Conservation (phyloP, 306 rosid species). For the Prosopis cineraria region DNA sequence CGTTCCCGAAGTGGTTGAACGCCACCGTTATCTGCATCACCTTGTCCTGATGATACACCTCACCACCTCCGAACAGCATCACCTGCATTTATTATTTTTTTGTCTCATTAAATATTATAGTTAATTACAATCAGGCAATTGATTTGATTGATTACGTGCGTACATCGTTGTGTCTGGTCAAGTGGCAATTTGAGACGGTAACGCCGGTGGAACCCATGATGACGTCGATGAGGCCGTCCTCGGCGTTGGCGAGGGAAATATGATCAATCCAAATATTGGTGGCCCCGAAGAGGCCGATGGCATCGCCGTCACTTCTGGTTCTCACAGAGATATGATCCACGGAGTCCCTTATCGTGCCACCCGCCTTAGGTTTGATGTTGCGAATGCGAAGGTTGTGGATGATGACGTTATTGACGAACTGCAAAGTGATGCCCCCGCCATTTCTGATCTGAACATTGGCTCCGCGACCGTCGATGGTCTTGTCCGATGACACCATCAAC, state of each 20-base stretch:
- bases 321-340: slow-evolving; percentile 41
- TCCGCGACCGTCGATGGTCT: slow-evolving; percentile 76
- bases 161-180: slow-evolving; percentile 66
- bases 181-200: slow-evolving; percentile 65
- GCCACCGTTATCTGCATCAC: slow-evolving; percentile 68
- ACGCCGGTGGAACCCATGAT: slow-evolving; percentile 60
- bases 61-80: slow-evolving; percentile 66
- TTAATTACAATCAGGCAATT: neutral
- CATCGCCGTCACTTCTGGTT: slow-evolving; percentile 60
- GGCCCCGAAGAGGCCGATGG: slow-evolving; percentile 50
- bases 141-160: neutral
- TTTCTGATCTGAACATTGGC: slow-evolving; percentile 49
- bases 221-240: slow-evolving; percentile 61
- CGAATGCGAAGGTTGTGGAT: slow-evolving; percentile 49
- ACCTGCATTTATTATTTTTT: slow-evolving; percentile 41
- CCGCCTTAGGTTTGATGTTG: slow-evolving; percentile 2
- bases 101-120: neutral
- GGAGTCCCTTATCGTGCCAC: slow-evolving; percentile 57
- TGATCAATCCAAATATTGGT: slow-evolving; percentile 66
- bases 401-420: slow-evolving; percentile 50
- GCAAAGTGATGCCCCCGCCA: slow-evolving; percentile 59
- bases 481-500: slow-evolving; percentile 49
- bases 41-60: slow-evolving; percentile 39
- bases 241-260: slow-evolving; percentile 55
- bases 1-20: slow-evolving; percentile 71